Percentiles rank a stretch among this genome's conserved stretches.
Conservation (phyloP, 179 eudicot genomes). For the Sideroxylon spinosum region DNA sequence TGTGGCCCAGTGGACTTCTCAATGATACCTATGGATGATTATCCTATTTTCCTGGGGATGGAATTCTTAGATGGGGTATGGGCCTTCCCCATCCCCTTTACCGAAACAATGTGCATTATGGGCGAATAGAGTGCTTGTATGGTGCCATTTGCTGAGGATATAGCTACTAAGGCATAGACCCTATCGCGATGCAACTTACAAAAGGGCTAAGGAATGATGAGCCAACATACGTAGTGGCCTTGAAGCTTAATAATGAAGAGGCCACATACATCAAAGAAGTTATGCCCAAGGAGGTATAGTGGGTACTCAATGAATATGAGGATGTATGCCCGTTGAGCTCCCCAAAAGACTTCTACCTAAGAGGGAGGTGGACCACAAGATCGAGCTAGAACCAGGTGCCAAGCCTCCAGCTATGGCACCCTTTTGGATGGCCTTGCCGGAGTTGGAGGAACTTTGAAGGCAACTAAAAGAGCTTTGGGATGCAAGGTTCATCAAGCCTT, state of each 20-base stretch:
- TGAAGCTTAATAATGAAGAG: no score
- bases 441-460: background rate
- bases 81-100: conserved; percentile 5
- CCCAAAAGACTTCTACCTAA: background rate
- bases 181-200: no score
- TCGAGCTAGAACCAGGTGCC: background rate
- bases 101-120: conserved; percentile 6
- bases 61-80: background rate
- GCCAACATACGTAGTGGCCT: no score
- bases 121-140: background rate
- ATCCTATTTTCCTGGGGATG: background rate
- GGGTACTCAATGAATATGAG: no score
- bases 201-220: no score
- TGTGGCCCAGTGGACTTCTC: background rate
- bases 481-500: background rate
- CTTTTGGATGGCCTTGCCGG: background rate
- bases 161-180: no score
- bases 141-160: background rate
- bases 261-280: no score
- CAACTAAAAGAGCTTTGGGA: background rate
- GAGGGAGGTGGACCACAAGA: background rate
- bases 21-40: conserved; percentile 12
- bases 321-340: background rate
- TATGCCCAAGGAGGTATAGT: no score
- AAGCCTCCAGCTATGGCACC: background rate